A percentile compares a stretch with the other conserved stretches of the same genome.
phyloP scores from a whole-genome alignment of 345 rosid species.

The Populus pruinosa region DNA sequence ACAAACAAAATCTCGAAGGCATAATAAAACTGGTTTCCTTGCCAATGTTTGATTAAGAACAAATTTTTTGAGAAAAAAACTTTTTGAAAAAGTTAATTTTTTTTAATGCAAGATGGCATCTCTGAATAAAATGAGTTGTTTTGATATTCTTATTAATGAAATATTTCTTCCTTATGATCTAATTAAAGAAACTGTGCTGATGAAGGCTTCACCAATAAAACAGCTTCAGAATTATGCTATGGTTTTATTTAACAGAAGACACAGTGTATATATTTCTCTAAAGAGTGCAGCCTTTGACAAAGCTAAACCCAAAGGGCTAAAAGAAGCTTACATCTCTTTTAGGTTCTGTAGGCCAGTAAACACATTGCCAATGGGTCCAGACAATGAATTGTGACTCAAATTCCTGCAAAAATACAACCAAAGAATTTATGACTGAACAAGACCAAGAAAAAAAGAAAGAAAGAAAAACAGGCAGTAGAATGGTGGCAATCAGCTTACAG shows the following conservation, averaged over 20 bases:
- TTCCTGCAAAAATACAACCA: slow-evolving; percentile 48
- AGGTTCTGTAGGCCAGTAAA: slow-evolving; percentile 61
- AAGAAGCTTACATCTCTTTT: slow-evolving; percentile 61
- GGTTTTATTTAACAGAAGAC: background rate
- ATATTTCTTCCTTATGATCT: background rate
- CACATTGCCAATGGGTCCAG: slow-evolving; percentile 85
- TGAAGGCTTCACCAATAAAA: background rate
- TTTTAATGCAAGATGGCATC: background rate
- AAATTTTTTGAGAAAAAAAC: background rate
- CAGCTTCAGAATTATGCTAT: slow-evolving; percentile 7
- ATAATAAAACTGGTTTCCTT: too few species aligned
- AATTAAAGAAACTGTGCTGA: background rate
- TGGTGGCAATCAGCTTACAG: slow-evolving; percentile 47
- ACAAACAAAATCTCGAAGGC: too few species aligned
- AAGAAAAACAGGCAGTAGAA: background rate
- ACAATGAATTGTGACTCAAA: slow-evolving; percentile 70
- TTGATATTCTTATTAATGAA: background rate
- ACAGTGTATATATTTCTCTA: background rate
- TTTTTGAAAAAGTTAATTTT: background rate
- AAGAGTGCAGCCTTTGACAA: background rate
- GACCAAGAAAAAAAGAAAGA: background rate
- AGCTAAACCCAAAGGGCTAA: background rate
- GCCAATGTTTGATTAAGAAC: background rate
- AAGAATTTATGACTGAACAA: slow-evolving; percentile 1
- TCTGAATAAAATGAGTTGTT: background rate